phyloP scores from a whole-genome alignment of 768 basidiomycete species.

The Pholiota molesta region DNA sequence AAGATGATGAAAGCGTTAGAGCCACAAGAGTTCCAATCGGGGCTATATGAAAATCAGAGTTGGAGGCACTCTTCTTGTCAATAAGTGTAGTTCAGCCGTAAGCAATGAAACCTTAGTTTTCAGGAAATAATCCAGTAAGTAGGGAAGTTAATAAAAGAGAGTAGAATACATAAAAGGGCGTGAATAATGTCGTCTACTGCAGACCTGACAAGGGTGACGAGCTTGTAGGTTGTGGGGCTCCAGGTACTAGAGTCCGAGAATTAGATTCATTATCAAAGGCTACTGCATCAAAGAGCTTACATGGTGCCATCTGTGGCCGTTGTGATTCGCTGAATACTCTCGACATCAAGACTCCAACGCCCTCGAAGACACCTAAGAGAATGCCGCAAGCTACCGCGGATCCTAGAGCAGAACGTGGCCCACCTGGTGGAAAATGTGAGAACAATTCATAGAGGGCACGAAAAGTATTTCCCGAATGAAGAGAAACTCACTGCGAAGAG shows the following conservation, averaged over 20 bases:
- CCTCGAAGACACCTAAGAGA: slow-evolving; percentile 91
- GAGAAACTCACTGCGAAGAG: slow-evolving; percentile 81
- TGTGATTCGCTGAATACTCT: slow-evolving; percentile 86
- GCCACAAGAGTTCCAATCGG: neutral
- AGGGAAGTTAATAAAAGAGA: slow-evolving; percentile 19
- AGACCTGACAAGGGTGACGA: slow-evolving; percentile 43
- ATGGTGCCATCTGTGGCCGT: slow-evolving; percentile 76
- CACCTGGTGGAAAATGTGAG: slow-evolving; percentile 54
- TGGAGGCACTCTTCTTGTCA: neutral
- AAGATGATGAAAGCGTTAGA: neutral
- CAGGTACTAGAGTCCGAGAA: slow-evolving; percentile 53
- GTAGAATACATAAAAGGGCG: slow-evolving; percentile 30
- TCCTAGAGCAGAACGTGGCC: slow-evolving; percentile 86
- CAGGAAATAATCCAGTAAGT: slow-evolving; percentile 3
- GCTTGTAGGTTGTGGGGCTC: slow-evolving; percentile 51
- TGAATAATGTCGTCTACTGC: slow-evolving; percentile 47
- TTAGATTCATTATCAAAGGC: neutral
- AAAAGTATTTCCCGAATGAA: slow-evolving; percentile 9
- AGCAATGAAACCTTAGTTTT: neutral
- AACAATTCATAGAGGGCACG: neutral
- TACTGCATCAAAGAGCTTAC: slow-evolving; percentile 47
- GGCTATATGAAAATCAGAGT: neutral
- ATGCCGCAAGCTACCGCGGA: slow-evolving; percentile 98
- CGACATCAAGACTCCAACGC: slow-evolving; percentile 90
- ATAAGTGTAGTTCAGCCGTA: neutral